Percentiles rank a stretch among this genome's conserved stretches.
phyloP scores from a whole-genome alignment of 2,329 filamentous ascomycete species.

The Drechslerella coelobrocha region DNA sequence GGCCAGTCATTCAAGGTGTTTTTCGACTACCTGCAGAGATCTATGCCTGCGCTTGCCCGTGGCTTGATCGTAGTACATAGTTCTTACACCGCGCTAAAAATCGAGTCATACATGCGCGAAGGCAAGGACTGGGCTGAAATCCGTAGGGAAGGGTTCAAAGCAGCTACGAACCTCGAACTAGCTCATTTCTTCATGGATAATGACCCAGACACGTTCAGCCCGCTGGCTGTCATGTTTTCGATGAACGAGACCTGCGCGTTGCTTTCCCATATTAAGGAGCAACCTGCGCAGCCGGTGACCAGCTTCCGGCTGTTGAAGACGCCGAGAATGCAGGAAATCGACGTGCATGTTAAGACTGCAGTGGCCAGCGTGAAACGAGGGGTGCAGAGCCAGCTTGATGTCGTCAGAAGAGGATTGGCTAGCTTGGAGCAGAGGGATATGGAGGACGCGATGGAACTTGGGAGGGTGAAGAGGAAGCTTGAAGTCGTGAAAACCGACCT shows the following conservation, averaged over 20 bases:
- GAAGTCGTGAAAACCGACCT: constrained; percentile 3
- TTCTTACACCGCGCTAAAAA: constrained; percentile 12
- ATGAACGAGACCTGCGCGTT: constrained; percentile 19
- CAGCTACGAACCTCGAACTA: constrained; percentile 18
- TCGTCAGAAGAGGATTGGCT: background rate
- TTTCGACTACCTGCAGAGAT: constrained; percentile 19
- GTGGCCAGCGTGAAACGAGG: constrained; percentile 7
- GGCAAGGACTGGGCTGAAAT: constrained; percentile 21
- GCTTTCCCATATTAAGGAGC: constrained; percentile 23
- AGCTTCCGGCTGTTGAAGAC: constrained; percentile 26
- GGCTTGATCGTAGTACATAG: constrained; percentile 29
- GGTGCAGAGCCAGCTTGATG: constrained; percentile 5
- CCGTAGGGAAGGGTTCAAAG: constrained; percentile 22
- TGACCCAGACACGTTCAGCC: constrained; percentile 20
- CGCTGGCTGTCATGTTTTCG: constrained; percentile 18
- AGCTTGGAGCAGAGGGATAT: background rate
- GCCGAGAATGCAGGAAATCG: constrained; percentile 24
- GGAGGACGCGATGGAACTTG: constrained; percentile 14
- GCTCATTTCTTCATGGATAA: constrained; percentile 42
- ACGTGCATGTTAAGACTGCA: constrained; percentile 19
- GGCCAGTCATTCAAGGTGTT: constrained; percentile 27
- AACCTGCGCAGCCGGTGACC: constrained; percentile 12
- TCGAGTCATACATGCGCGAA: constrained; percentile 8
- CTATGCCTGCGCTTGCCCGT: constrained; percentile 21
- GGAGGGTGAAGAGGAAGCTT: constrained; percentile 9